phyloP scores from a whole-genome alignment of 768 basidiomycete species.

The Termitomyces sp. region DNA sequence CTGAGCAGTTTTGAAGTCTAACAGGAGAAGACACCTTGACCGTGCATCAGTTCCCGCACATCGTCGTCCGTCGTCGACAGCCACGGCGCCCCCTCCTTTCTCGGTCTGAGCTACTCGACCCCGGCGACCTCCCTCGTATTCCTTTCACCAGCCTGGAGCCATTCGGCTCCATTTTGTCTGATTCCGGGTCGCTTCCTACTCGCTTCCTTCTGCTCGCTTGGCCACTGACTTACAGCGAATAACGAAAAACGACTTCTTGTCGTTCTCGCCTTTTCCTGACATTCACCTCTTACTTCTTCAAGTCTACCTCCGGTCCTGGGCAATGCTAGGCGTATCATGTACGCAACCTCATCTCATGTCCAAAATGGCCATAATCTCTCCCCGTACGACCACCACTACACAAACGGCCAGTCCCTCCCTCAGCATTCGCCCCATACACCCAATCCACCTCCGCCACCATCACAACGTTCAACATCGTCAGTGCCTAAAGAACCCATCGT shows the following conservation, averaged over 20 bases:
- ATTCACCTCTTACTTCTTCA: slow-evolving; percentile 18
- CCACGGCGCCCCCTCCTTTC: slow-evolving; percentile 9
- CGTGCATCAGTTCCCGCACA: slow-evolving; percentile 11
- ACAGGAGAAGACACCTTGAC: slow-evolving; percentile 6
- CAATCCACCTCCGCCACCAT: slow-evolving; percentile 19
- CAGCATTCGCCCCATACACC: slow-evolving; percentile 25
- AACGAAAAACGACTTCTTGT: slow-evolving; percentile 5
- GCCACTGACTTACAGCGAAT: slow-evolving; percentile 12
- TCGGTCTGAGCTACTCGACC: slow-evolving; percentile 3
- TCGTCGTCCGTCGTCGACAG: slow-evolving; percentile 13
- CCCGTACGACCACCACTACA: slow-evolving; percentile 26
- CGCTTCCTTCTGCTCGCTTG: slow-evolving; percentile 16
- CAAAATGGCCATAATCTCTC: slow-evolving; percentile 35
- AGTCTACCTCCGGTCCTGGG: slow-evolving; percentile 28
- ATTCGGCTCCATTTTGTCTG: slow-evolving; percentile 9
- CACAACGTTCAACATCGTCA: slow-evolving; percentile 23
- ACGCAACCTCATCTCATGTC: slow-evolving; percentile 40
- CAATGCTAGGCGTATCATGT: slow-evolving; percentile 63
- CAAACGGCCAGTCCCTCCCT: slow-evolving; percentile 22
- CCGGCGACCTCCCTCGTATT: not conserved
- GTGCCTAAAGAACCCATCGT: slow-evolving; percentile 53
- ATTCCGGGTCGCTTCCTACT: slow-evolving; percentile 14
- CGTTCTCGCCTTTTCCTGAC: slow-evolving; percentile 19
- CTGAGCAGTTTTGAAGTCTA: slow-evolving; percentile 11
- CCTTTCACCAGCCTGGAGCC: not conserved